Percentiles rank a stretch among this genome's conserved stretches.
phyloP scores from a whole-genome alignment of 2,329 filamentous ascomycete species.

The Mollisiaceae sp. region DNA sequence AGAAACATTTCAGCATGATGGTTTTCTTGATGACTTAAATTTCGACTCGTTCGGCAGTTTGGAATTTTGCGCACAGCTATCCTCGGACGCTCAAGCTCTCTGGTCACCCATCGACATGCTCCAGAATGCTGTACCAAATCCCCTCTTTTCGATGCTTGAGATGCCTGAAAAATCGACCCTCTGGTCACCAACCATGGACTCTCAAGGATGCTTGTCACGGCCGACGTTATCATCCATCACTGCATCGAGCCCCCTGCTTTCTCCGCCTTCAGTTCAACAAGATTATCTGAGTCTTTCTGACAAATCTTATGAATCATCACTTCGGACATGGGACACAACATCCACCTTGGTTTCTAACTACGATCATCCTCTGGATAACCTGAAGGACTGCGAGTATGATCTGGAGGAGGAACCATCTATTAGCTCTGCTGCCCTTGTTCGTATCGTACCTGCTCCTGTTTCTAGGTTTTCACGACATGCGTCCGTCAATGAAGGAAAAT shows the following conservation, averaged over 20 bases:
- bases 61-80: background rate
- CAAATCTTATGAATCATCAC: background rate
- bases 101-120: conserved; percentile 17
- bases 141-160: background rate
- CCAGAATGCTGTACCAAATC: background rate
- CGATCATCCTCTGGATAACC: background rate
- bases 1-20: background rate
- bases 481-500: background rate
- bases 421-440: background rate
- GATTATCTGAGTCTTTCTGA: background rate
- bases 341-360: background rate
- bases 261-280: background rate
- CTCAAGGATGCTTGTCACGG: background rate
- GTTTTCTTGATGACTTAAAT: background rate
- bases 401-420: background rate
- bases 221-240: background rate
- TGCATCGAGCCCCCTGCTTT: background rate
- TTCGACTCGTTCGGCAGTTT: background rate
- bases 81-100: background rate
- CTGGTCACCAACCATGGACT: background rate
- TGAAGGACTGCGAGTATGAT: background rate
- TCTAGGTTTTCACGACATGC: background rate
- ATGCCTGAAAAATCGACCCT: background rate
- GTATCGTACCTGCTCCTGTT: background rate
- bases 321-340: background rate